Conservation (phyloP, 2,329 filamentous ascomycete genomes). For the Pseudogymnoascus sp. region DNA sequence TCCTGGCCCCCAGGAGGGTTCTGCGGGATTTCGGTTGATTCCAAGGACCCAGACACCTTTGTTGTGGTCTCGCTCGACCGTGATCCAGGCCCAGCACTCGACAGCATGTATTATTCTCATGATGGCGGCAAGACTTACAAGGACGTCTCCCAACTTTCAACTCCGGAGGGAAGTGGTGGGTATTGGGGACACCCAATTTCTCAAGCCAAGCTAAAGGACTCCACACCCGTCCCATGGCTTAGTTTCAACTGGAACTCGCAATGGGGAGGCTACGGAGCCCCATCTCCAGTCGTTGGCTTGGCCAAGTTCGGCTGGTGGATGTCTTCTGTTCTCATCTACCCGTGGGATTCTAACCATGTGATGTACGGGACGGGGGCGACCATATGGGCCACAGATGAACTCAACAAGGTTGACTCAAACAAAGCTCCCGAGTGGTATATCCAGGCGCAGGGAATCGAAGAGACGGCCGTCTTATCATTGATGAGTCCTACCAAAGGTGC, state of each 20-base stretch:
- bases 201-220: slow-evolving; percentile 15
- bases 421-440: slow-evolving; percentile 14
- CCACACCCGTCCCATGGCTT: slow-evolving; percentile 16
- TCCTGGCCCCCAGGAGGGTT: slow-evolving; percentile 16
- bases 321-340: slow-evolving; percentile 1
- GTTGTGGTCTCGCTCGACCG: slow-evolving; percentile 16
- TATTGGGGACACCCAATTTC: slow-evolving; percentile 17
- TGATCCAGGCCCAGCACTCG: slow-evolving; percentile 15
- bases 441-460: slow-evolving; percentile 23
- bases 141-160: slow-evolving; percentile 14
- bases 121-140: slow-evolving; percentile 15
- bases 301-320: slow-evolving; percentile 8
- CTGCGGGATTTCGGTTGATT: slow-evolving; percentile 13
- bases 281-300: slow-evolving; percentile 17
- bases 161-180: slow-evolving; percentile 11
- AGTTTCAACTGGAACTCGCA: slow-evolving; percentile 14
- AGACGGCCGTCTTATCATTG: slow-evolving; percentile 19
- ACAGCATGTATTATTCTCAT: slow-evolving; percentile 15
- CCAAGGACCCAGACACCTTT: slow-evolving; percentile 15
- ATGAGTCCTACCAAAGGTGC: slow-evolving; percentile 17
- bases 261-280: slow-evolving; percentile 17
- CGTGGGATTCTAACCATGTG: background rate
- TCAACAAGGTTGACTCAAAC: slow-evolving; percentile 12
- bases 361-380: background rate
- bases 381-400: background rate